Evolutionary conservation across 2,329 filamentous ascomycete genomes (phyloP), one percentile per base, ranked within the genome.

Genomic region (Colletotrichum agaves): DNA sequence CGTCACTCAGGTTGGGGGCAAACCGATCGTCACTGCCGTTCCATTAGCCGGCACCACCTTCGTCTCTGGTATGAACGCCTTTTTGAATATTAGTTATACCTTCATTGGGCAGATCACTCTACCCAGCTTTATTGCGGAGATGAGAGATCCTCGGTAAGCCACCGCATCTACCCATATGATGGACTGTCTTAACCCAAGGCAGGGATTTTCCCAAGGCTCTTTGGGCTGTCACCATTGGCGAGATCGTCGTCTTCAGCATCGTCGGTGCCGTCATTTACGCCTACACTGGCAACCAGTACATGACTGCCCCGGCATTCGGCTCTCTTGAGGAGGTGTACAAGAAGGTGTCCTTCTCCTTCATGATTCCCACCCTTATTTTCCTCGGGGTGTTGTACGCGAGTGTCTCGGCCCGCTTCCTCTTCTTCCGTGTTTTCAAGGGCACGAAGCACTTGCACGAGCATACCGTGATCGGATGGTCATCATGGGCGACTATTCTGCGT

Each of bases 81-180:
- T 97, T 79, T 85, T 98, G 77, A 98, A 98, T 80, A 98, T 98
- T 76, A 93, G 90, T 80, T 98, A 97, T 78, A 97, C 94, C 0
- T 97, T 98, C 76, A 97, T 98, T 72, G 94, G 94, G 0, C 94
- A 98, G 77, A 97, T 97, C 74, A 97, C 94, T 0, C 85, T 98
- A 13, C 94, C 94, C 0, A 95, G 92, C 73, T 98, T 98, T 82
- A 98, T 98, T 71, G 94, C 94, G 3, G 94, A 98, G 79, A 98
- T 98, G 94, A 92, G 83, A 64, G 84, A 90, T 31, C 87, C 88
- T 2, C 77, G 79, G 81, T 82, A 74, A 55, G 78, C 27, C 13
- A 15, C 3, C 4, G 3, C 7, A n/a, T 10, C 3, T 19, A 37
- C 19, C 47, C 57, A 86, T 75, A 83, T 89, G 52, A 88, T 85